Percentiles rank a stretch among this genome's conserved stretches.
Conservation (phyloP, 208 protist genomes). For the Crithidia brevicula region DNA sequence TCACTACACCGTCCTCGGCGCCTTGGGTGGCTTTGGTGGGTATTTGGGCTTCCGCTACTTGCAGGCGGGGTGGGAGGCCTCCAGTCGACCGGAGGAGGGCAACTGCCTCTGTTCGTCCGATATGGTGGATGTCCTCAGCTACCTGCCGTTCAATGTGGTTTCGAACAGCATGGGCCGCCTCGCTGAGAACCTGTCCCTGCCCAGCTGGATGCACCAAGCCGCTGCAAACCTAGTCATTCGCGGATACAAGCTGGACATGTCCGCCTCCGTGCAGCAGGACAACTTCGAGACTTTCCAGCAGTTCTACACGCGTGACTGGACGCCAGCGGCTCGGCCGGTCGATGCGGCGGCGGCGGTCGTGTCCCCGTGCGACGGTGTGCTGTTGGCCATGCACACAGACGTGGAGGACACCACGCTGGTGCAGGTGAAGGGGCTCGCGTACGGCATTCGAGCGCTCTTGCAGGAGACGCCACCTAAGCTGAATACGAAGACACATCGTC, state of each 20-base stretch:
- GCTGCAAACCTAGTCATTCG: constrained; percentile 48
- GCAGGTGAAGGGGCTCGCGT: constrained; percentile 84
- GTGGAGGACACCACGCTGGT: constrained; percentile 48
- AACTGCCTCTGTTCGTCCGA: constrained; percentile 56
- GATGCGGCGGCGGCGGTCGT: constrained; percentile 34
- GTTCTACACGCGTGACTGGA: constrained; percentile 82
- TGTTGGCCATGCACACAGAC: constrained; percentile 51
- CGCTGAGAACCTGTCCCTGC: constrained; percentile 44
- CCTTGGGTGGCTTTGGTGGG: constrained; percentile 24
- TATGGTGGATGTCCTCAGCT: constrained; percentile 64
- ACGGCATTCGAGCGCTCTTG: constrained; percentile 70
- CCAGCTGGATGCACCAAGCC: constrained; percentile 47
- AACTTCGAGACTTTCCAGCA: constrained; percentile 72
- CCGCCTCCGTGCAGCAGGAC: constrained; percentile 30
- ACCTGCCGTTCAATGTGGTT: constrained; percentile 72
- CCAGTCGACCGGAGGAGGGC: constrained; percentile 27
- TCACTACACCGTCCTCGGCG: constrained; percentile 55
- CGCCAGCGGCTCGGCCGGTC: constrained; percentile 44
- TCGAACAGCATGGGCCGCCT: constrained; percentile 59
- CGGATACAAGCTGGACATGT: constrained; percentile 64
- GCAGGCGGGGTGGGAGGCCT: constrained; percentile 66
- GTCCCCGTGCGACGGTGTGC: constrained; percentile 75
- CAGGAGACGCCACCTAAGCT: constrained; percentile 38
- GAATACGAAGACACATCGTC: constrained; percentile 39
- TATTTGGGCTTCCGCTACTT: constrained; percentile 58